phyloP scores from a whole-genome alignment of 768 basidiomycete species.

The Mrakia hoshinonis region DNA sequence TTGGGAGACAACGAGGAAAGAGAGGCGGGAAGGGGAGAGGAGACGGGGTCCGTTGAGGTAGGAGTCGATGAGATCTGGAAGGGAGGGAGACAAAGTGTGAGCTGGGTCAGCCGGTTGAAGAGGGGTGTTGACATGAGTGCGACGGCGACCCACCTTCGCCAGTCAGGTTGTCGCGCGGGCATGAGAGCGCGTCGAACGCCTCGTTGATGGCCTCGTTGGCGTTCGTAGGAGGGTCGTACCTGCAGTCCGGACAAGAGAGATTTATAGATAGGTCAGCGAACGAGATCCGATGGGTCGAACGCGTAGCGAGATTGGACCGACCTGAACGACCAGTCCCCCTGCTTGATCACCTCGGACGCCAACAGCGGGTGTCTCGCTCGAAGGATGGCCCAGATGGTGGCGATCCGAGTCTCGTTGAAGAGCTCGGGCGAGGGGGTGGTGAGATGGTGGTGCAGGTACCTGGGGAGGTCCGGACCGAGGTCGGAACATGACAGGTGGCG shows the following conservation, averaged over 20 bases:
- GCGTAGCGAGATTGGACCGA: background rate
- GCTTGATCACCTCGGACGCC: slow-evolving; percentile 46
- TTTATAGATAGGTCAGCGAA: background rate
- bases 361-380: slow-evolving; percentile 63
- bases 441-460: slow-evolving; percentile 73
- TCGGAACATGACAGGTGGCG: background rate
- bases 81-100: background rate
- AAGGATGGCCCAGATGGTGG: slow-evolving; percentile 59
- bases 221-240: background rate
- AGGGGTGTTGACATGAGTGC: background rate
- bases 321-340: slow-evolving; percentile 1
- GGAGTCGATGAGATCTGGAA: slow-evolving; percentile 47
- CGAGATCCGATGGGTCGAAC: background rate
- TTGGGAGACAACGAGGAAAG: slow-evolving; percentile 49
- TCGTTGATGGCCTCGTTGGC: slow-evolving; percentile 10
- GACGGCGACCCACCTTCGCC: background rate
- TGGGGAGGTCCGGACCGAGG: slow-evolving; percentile 40
- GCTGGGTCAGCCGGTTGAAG: background rate
- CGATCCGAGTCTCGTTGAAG: background rate
- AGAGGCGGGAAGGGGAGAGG: slow-evolving; percentile 57
- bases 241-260: background rate
- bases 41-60: slow-evolving; percentile 75
- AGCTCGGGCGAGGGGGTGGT: slow-evolving; percentile 21
- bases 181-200: background rate
- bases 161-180: background rate